These are phyloP conservation scores for Epichloe brachyelytri DNA, from an alignment of 2,329 filamentous ascomycete species.

Conservation along the genomic window DNA sequence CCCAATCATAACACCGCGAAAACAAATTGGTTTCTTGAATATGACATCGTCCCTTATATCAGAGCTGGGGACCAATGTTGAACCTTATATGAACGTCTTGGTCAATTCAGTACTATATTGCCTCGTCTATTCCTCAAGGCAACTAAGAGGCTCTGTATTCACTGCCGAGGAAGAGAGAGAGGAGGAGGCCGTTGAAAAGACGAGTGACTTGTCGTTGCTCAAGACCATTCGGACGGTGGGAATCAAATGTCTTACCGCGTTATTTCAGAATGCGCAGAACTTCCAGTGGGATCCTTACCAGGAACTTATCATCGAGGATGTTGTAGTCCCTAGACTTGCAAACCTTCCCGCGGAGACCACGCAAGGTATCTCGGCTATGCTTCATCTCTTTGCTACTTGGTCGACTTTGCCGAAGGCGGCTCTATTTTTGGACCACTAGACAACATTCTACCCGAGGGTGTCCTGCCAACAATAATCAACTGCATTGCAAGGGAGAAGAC, in stretches of 20 bases:
- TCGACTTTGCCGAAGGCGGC: constrained; percentile 53
- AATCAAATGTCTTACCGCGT: constrained; percentile 68
- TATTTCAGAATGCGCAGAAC: constrained; percentile 61
- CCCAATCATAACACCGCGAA: constrained; percentile 53
- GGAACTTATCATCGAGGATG: constrained; percentile 55
- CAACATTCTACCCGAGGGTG: constrained; percentile 36
- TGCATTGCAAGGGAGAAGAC: constrained; percentile 59
- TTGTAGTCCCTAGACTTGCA: constrained; percentile 64
- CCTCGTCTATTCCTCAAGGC: constrained; percentile 55
- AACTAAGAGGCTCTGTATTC: constrained; percentile 30
- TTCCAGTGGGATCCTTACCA: constrained; percentile 65
- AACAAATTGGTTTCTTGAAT: constrained; percentile 82
- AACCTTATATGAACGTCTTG: constrained; percentile 53
- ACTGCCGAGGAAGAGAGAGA: constrained; percentile 21
- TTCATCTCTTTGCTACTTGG: constrained; percentile 75
- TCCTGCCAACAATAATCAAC: constrained; percentile 60
- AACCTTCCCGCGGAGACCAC: constrained; percentile 76
- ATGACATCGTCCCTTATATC: constrained; percentile 82
- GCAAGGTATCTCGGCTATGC: constrained; percentile 72
- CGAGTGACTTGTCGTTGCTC: constrained; percentile 42
- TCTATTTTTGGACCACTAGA: constrained; percentile 43
- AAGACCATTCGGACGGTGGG: constrained; percentile 56
- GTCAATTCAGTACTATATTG: constrained; percentile 74
- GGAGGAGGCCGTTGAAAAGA: constrained; percentile 30
- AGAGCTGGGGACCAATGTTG: constrained; percentile 64